phyloP scores from a whole-genome alignment of 192 early-diverging fungal species.

The Coemansia sp. region DNA sequence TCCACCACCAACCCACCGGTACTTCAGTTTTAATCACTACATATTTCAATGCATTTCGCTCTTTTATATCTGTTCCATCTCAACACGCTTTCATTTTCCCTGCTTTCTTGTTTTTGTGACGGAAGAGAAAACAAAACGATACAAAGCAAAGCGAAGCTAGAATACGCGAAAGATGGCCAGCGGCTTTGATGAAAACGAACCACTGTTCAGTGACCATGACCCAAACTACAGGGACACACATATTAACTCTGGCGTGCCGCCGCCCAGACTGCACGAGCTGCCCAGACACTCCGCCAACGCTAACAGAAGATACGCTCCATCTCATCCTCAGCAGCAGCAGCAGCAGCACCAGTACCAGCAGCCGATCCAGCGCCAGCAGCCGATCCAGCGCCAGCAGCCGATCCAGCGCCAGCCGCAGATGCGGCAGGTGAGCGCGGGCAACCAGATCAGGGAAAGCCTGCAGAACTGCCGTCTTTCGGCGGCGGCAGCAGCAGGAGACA shows the following conservation, averaged over 20 bases:
- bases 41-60: no score
- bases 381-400: slow-evolving; percentile 1
- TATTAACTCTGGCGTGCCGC: slow-evolving; percentile 22
- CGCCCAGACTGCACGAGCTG: slow-evolving; percentile 26
- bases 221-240: slow-evolving; percentile 25
- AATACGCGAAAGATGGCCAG: neutral
- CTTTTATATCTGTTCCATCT: no score
- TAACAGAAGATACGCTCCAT: neutral
- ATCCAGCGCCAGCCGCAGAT: slow-evolving; percentile 12
- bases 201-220: slow-evolving; percentile 37
- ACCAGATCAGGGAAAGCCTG: neutral
- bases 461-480: neutral
- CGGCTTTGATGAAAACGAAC: slow-evolving; percentile 13
- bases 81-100: no score
- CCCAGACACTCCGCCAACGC: slow-evolving; percentile 3
- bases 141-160: no score
- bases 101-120: no score
- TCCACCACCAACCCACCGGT: no score
- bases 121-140: no score
- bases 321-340: neutral
- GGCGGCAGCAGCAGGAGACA: slow-evolving; percentile 17
- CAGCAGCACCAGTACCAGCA: slow-evolving; percentile 9
- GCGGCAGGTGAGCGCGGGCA: neutral
- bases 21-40: no score
- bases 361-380: neutral